phyloP scores from a whole-genome alignment of 305 asterid genomes.

The Fraxinus dipetala region DNA sequence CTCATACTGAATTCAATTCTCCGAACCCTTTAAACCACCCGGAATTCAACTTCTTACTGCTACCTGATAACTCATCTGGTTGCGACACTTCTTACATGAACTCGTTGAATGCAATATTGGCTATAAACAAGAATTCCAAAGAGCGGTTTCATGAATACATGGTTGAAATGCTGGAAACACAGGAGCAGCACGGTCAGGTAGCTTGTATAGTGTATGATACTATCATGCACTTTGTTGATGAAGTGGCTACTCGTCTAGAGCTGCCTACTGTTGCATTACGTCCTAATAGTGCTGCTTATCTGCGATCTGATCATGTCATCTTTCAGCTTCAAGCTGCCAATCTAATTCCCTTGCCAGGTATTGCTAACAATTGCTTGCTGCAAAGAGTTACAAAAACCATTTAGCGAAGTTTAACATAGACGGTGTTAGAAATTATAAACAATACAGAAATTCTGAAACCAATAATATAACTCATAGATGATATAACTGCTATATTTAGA shows the following conservation, averaged over 20 bases:
- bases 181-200: constrained; percentile 3
- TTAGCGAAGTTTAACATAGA: constrained; percentile 21
- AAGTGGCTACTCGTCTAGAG: constrained; percentile 23
- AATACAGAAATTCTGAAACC: background rate
- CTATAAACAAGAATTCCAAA: constrained; percentile 28
- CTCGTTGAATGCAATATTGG: background rate
- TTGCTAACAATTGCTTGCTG: background rate
- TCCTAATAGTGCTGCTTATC: constrained; percentile 25
- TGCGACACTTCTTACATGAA: background rate
- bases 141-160: constrained; percentile 23
- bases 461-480: background rate
- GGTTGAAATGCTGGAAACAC: constrained; percentile 12
- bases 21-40: constrained; percentile 38
- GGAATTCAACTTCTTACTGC: constrained; percentile 25
- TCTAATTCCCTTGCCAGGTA: constrained; percentile 36
- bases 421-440: background rate
- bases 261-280: constrained; percentile 37
- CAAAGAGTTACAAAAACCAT: background rate
- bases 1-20: constrained; percentile 43
- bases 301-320: constrained; percentile 21
- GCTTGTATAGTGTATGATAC: constrained; percentile 34
- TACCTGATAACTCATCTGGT: constrained; percentile 24
- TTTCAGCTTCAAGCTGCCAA: constrained; percentile 14
- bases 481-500: background rate
- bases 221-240: constrained; percentile 38